Base-by-base conservation (phyloP, 2,329 filamentous ascomycete species). In the Didymella keratinophila region DNA sequence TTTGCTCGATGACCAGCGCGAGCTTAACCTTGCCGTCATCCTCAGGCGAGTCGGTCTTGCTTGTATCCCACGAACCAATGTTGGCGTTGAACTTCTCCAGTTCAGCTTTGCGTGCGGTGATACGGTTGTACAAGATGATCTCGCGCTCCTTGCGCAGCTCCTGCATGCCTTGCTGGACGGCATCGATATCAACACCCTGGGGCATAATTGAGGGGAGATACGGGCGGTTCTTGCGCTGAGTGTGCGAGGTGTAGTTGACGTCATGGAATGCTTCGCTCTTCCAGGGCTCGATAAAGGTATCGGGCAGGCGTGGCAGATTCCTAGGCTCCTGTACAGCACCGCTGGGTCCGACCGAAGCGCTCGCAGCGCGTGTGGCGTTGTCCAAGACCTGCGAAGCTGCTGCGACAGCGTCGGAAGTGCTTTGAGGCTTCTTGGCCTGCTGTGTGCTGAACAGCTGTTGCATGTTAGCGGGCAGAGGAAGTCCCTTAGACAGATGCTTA, bases 1-100 rank as follows among this genome's bases (percentile, higher is more conserved):
- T 98, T 82, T 96, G 92, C 80, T 99, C 95, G 58, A 99, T 97
- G 65, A 97, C 84, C 23, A 93, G 91, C 76, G 94, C 93, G 51
- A 93, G 81, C 81, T 97, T 98, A 48, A 96, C 80, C 55, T 75
- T 76, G 66, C 96, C 92, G 66, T 97, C 92, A 21, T 89, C 85
- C 23, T 88, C 86, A 2, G 83, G 72, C 65, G 89, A 86, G 58
- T 91, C 89, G 9, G 87, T 87, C 67, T 85, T 86, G 73, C 81
- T 84, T 0, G 89, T 87, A 71, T 98, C 92, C 90, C 93, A 96
- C 48, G 92, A 90, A 28, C 89, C 91, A 48, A 97, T 83, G 71
- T 96, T 97, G 32, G 91, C 92, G 16, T 92, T 91, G 18, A 97
- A 80, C 28, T 88, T 86, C 73, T 93, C 93, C 25, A 99, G 81